Evolutionary conservation across 208 protist genomes (phyloP).

Genomic region (Trypanosoma lewisi): DNA sequence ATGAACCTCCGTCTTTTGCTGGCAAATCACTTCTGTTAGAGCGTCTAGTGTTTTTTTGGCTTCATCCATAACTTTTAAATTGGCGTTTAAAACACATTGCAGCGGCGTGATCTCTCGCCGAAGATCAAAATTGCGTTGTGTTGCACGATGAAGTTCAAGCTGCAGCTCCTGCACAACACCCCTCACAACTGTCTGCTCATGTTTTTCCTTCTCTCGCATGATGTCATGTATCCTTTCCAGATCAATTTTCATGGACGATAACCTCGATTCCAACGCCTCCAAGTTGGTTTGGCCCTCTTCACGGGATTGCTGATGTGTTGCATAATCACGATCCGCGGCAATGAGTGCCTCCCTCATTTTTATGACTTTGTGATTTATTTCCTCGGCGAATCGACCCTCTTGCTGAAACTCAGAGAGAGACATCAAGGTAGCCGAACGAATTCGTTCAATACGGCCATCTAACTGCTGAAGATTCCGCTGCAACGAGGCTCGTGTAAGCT

Average conservation of each 20-base stretch:
- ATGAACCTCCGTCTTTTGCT: conserved; percentile 2
- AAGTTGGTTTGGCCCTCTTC: conserved; percentile 22
- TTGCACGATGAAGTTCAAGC: conserved; percentile 1
- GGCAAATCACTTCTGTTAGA: not conserved
- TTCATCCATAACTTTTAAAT: conserved; percentile 7
- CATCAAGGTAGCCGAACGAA: conserved; percentile 19
- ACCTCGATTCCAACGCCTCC: conserved; percentile 17
- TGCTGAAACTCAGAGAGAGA: conserved; percentile 37
- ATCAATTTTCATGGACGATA: conserved; percentile 18
- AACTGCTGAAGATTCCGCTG: conserved; percentile 29
- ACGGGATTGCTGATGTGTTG: conserved; percentile 20
- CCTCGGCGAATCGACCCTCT: conserved; percentile 34
- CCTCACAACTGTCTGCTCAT: conserved; percentile 27
- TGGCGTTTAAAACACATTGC: conserved; percentile 5
- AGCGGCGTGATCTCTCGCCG: conserved; percentile 20
- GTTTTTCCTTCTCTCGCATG: not conserved
- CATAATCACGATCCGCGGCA: conserved; percentile 14
- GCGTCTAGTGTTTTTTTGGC: not conserved
- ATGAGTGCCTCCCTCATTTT: conserved; percentile 11
- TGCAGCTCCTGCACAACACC: conserved; percentile 21
- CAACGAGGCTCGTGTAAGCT: conserved; percentile 24
- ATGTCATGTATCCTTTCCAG: conserved; percentile 24
- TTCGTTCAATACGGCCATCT: conserved; percentile 40
- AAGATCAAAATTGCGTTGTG: conserved; percentile 3
- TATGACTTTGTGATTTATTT: conserved; percentile 26